Percentiles rank a stretch among this genome's conserved stretches.
phyloP scores from a whole-genome alignment of 805 yeast species.

The Ogataea minuta region DNA sequence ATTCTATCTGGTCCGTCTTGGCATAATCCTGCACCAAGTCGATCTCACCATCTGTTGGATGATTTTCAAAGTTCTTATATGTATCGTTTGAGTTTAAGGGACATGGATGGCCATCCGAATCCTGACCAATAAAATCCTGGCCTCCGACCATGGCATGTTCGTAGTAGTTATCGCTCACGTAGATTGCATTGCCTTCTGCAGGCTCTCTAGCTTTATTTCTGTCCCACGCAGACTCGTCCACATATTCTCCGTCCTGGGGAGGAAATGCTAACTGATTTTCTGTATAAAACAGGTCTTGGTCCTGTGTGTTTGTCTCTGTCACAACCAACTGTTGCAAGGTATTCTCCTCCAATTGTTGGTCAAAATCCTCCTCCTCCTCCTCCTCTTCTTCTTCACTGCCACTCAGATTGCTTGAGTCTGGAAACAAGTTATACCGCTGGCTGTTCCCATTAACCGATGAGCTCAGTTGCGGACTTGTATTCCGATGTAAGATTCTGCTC shows the following conservation, averaged over 20 bases:
- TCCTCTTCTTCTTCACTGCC: constrained; percentile 15
- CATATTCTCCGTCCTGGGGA: constrained; percentile 14
- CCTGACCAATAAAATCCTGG: constrained; percentile 8
- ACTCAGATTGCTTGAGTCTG: constrained; percentile 20
- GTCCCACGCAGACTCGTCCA: constrained; percentile 3
- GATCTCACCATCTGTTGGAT: constrained; percentile 12
- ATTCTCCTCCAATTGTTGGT: constrained; percentile 8
- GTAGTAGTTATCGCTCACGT: constrained; percentile 19
- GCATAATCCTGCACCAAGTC: constrained; percentile 17
- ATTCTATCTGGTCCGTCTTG: constrained; percentile 20
- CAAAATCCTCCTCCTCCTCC: constrained; percentile 6
- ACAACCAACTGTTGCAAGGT: constrained; percentile 10
- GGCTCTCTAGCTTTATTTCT: constrained; percentile 3
- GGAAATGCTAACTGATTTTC: constrained; percentile 21
- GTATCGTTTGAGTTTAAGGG: constrained; percentile 35
- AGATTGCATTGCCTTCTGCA: constrained; percentile 12
- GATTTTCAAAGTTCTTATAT: constrained; percentile 35
- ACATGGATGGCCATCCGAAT: constrained; percentile 8
- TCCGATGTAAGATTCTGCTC: constrained; percentile 10
- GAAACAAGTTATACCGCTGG: constrained; percentile 19
- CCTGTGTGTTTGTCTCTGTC: constrained; percentile 13
- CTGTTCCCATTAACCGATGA: constrained; percentile 13
- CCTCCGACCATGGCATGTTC: constrained; percentile 17
- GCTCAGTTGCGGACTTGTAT: background rate
- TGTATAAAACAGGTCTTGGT: constrained; percentile 19